These are phyloP conservation scores for Pezicula neosporulosa DNA, from an alignment of 2,329 filamentous ascomycete species.

Conservation along the genomic window DNA sequence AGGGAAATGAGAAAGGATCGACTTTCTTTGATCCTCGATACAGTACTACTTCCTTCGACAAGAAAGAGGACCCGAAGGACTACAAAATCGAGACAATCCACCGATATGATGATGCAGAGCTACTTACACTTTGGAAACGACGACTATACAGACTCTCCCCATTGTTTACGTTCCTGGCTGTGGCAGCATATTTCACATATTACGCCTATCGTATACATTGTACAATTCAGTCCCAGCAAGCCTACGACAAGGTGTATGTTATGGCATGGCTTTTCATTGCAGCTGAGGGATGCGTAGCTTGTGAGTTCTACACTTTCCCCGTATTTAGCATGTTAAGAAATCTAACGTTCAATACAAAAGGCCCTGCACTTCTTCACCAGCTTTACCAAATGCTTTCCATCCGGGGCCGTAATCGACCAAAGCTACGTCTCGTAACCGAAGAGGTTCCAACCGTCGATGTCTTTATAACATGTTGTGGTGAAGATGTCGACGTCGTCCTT, in stretches of 20 bases:
- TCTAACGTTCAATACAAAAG: constrained; percentile 36
- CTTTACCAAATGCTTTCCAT: constrained; percentile 54
- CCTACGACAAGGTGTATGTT: constrained; percentile 35
- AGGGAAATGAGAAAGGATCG: too few relatives aligned
- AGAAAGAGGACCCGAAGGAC: constrained; percentile 3
- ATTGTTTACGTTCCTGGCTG: constrained; percentile 16
- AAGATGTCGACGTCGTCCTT: constrained; percentile 51
- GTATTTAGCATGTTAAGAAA: constrained; percentile 27
- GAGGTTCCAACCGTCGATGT: constrained; percentile 53
- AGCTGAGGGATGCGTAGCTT: constrained; percentile 48
- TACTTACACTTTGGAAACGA: constrained; percentile 15
- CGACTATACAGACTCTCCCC: constrained; percentile 18
- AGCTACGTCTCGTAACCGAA: constrained; percentile 46
- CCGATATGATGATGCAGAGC: constrained; percentile 16
- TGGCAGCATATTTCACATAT: constrained; percentile 34
- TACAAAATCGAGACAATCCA: constrained; percentile 15
- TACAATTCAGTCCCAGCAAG: constrained; percentile 47
- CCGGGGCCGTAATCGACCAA: constrained; percentile 49
- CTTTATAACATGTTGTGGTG: constrained; percentile 54
- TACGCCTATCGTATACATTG: constrained; percentile 48
- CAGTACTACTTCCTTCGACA: constrained; percentile 4
- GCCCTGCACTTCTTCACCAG: constrained; percentile 54
- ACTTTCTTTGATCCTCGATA: neutral
- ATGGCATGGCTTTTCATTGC: constrained; percentile 56
- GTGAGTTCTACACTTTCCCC: constrained; percentile 6